These are phyloP conservation scores for Naganishia friedmannii DNA, from an alignment of 768 basidiomycete genomes.

Conservation along the genomic window DNA sequence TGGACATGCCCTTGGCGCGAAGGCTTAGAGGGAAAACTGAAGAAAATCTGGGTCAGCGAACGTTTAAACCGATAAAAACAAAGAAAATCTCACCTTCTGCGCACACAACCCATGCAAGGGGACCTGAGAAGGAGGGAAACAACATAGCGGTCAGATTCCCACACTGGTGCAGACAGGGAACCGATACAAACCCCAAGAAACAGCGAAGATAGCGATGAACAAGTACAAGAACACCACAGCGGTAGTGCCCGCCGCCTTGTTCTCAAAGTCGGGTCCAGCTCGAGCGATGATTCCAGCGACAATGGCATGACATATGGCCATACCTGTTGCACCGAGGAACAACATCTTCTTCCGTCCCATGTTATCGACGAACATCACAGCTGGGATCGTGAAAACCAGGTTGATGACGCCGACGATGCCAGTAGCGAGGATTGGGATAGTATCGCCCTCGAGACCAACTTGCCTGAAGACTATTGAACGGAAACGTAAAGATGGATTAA, in stretches of 20 bases:
- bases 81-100: slow-evolving; percentile 57
- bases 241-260: slow-evolving; percentile 67
- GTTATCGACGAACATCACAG: slow-evolving; percentile 76
- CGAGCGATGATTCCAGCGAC: slow-evolving; percentile 65
- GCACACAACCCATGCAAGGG: slow-evolving; percentile 72
- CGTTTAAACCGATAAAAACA: neutral
- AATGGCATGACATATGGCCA: slow-evolving; percentile 62
- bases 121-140: slow-evolving; percentile 38
- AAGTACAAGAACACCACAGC: slow-evolving; percentile 71
- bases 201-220: slow-evolving; percentile 72
- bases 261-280: slow-evolving; percentile 55
- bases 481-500: too few species aligned
- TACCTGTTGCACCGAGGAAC: slow-evolving; percentile 44
- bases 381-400: slow-evolving; percentile 61
- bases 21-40: slow-evolving; percentile 55
- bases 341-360: slow-evolving; percentile 68
- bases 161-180: neutral
- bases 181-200: slow-evolving; percentile 62
- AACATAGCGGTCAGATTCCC: neutral
- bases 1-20: slow-evolving; percentile 71
- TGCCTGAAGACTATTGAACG: slow-evolving; percentile 56
- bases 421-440: slow-evolving; percentile 61
- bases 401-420: slow-evolving; percentile 78
- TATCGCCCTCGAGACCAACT: slow-evolving; percentile 64
- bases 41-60: slow-evolving; percentile 55